These are phyloP conservation scores for Clarireedia monteithiana DNA, from an alignment of 2,329 filamentous ascomycete species.

Conservation along the genomic window DNA sequence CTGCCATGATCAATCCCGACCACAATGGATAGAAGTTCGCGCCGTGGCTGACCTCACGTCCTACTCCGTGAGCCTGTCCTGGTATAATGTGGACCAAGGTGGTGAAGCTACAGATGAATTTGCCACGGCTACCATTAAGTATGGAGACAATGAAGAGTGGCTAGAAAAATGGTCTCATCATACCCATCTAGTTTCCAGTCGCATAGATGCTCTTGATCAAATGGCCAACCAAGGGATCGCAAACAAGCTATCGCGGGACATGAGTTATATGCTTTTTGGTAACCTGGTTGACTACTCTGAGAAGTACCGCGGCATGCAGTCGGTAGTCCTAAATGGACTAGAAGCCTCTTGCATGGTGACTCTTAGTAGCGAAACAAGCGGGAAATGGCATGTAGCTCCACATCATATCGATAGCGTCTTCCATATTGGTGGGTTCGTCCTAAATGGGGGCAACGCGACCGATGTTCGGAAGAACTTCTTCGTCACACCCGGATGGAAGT, in stretches of 20 bases:
- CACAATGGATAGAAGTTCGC: conserved; percentile 44
- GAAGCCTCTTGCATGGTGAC: conserved; percentile 36
- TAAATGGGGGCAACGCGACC: conserved; percentile 42
- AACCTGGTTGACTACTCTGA: conserved; percentile 45
- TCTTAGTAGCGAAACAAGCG: conserved; percentile 39
- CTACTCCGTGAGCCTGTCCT: neutral
- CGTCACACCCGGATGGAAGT: conserved; percentile 42
- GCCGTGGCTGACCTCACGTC: conserved; percentile 39
- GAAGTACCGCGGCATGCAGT: conserved; percentile 47
- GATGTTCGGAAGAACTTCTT: neutral
- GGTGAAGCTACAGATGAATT: neutral
- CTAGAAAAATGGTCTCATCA: neutral
- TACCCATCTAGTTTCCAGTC: neutral
- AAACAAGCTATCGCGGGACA: conserved; percentile 35
- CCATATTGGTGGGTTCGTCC: conserved; percentile 50
- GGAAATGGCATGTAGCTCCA: conserved; percentile 46
- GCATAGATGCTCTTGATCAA: neutral
- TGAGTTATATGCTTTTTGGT: conserved; percentile 65
- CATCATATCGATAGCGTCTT: conserved; percentile 50
- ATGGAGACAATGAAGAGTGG: neutral
- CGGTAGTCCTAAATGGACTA: conserved; percentile 41
- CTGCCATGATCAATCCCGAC: conserved; percentile 22
- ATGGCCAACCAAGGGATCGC: conserved; percentile 2
- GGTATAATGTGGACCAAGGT: neutral
- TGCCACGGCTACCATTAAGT: neutral